Base-by-base conservation (phyloP, 2,329 filamentous ascomycete species). In the Xylariaceae sp. region DNA sequence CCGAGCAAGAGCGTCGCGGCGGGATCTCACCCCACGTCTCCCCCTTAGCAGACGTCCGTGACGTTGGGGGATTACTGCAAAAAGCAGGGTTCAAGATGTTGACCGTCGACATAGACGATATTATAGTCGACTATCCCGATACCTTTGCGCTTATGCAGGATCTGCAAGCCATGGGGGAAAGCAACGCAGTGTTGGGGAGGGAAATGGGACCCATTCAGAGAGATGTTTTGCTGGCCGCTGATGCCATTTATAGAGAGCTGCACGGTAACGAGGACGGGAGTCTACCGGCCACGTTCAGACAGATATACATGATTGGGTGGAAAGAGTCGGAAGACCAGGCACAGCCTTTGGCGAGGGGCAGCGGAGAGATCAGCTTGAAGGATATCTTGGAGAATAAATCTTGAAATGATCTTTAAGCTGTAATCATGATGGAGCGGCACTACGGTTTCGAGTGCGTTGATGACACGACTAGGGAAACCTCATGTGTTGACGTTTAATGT, bases 281-380 rank as follows among this genome's bases (percentile, higher is more conserved):
- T 1, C 78, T 94, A 56, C 94, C 94, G 1, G 94, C 94, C 1
- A 99, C 94, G 0, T 99, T 97, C 67, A 82, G 94, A 61, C 80
- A 96, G 62, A 97, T 99, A 56, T 96, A 94, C 71, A 97, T 97
- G 92, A 99, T 99, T 71, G 94, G 94, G 0, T 99, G 94, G 94
- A 95, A 93, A 68, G 89, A 92, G 60, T 87, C 89, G 2, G 80
- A 81, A 31, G 82, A 86, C 48, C 92, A 97, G 72, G 78, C 86
- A 2, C 78, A 93, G 71, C 92, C 94, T 5, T 73, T 97, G 52
- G 73, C 86, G 59, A 82, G 94, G 60, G 94, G 94, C 0, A 96
- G 87, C 58, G 94, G 90, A 10, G 79, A 96, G 66, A 75, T 96
- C 40, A 96, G 89, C 70, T 79, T 99, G 57, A 96, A 94, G 70